Base-by-base conservation (phyloP, 2,329 filamentous ascomycete species). In the Cadophora luteo-olivacea region DNA sequence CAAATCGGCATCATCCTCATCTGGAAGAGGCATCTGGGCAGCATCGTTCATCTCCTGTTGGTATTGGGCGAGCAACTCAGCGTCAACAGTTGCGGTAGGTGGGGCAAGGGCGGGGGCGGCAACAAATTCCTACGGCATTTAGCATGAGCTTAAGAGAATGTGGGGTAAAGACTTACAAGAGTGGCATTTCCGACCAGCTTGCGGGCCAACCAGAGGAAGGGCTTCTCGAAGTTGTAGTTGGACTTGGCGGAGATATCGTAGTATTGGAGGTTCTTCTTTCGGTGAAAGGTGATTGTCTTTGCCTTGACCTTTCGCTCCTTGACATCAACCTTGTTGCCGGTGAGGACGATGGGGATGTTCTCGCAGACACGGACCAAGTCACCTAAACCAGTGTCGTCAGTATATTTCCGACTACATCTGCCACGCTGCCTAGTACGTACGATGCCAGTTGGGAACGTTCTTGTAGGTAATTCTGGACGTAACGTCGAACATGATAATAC, bases 281-380 rank as follows among this genome's bases (percentile, higher is more conserved):
- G 93, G 89, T 99, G 96, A 92, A 99, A 99, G 76, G 96, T 99
- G 85, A 99, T 99, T 81, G 95, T 97, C 93, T 99, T 99, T 81
- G 96, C 96, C 91, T 99, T 99, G 82, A 99, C 96, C 87, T 99
- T 99, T 84, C 96, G 93, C 90, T 99, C 96, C 92, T 99, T 99
- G 75, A 99, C 96, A 80, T 99, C 95, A 82, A 99, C 95, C 90
- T 99, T 99, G 92, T 99, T 99, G 80, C 95, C 95, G 83, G 91
- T 94, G 74, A 99, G 92, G 78, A 98, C 96, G 79, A 99, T 98
- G 77, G 95, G 95, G 79, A 99, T 96, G 87, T 96, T 97, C 89
- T 99, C 95, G 87, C 95, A 98, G 80, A 99, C 95, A 84, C 95
- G 96, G 84, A 97, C 94, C 78, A 99, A 90, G 80, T 99, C 96